Base-by-base conservation (phyloP, 345 rosid genomes). In the Erodium maritimum region DNA sequence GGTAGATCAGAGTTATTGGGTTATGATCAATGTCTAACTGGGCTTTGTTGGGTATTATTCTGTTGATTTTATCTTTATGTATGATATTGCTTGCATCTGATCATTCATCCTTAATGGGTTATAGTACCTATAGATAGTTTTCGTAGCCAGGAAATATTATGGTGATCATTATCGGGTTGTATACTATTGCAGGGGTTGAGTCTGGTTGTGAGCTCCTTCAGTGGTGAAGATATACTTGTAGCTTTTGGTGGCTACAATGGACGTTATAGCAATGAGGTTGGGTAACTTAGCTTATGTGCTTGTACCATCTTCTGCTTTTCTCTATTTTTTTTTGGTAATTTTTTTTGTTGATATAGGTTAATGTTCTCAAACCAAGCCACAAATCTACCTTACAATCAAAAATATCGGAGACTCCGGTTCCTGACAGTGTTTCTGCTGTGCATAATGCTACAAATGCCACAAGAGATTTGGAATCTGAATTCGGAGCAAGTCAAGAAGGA, bases 171-270 rank as follows among this genome's bases (percentile, higher is more conserved):
- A 16, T 21, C 19, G 42, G 19, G 46, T 69, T 55, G 63, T 70
- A 57, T 67, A 53, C 58, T 54, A 59, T 54, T 62, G 57, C 76
- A 86, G 99, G 99, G 99, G 50, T 76, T 90, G 74, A 94, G 89
- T 82, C 78, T 94, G 79, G 93, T 77, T 22, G 86, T 90, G 23
- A 83, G 93, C 69, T 80, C 96, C 61, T 77, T 71, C 57, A 76
- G 61, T 61, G 95, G 96, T 23, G 96, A 90, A 73, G 96, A 94
- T 79, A 73, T 90, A 57, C 77, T 90, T n/a, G 72, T 90, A 61
- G 79, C 96, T 55, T 94, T 90, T 73, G 99, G 99, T 64, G 99
- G 97, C 66, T 94, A 94, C 66, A 84, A 94, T 72, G 99, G 99
- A 21, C 99, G 74, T 59, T 94, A 86, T 69, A 94, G 80, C 82